phyloP scores from a whole-genome alignment of 2,329 filamentous ascomycete species.

The Capronia coronata region DNA sequence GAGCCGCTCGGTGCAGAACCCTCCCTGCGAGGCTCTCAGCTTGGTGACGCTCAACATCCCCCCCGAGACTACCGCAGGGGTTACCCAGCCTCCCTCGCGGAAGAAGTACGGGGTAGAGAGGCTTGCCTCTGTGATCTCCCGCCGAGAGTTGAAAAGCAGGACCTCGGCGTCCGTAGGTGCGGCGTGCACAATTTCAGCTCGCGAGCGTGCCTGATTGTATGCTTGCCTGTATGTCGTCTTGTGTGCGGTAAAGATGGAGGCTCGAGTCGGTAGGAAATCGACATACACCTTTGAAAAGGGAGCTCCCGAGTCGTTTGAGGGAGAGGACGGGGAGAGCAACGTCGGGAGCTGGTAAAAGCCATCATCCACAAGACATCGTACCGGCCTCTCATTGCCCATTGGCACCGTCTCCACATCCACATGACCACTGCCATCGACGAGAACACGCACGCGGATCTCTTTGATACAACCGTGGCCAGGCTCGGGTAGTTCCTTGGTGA shows the following conservation, averaged over 20 bases:
- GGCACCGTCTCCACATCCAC: constrained; percentile 12
- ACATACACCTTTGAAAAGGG: constrained; percentile 1
- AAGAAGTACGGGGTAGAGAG: constrained; percentile 77
- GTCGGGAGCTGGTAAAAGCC: background rate
- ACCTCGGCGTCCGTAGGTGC: constrained; percentile 57
- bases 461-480: constrained; percentile 2
- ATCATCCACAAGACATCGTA: background rate
- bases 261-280: background rate
- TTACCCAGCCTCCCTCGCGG: constrained; percentile 64
- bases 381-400: constrained; percentile 5
- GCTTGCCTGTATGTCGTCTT: constrained; percentile 72
- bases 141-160: constrained; percentile 60
- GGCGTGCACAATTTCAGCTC: constrained; percentile 48
- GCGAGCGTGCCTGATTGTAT: constrained; percentile 64
- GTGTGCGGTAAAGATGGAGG: constrained; percentile 64
- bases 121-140: constrained; percentile 76
- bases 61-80: constrained; percentile 68
- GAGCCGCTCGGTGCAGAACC: constrained; percentile 60
- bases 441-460: constrained; percentile 9
- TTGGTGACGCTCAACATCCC: constrained; percentile 78
- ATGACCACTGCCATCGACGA: constrained; percentile 9
- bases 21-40: constrained; percentile 68
- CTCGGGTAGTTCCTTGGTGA: background rate
- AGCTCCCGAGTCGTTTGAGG: background rate
- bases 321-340: background rate